A percentile compares a stretch with the other conserved stretches of the same genome.
Evolutionary conservation across 306 rosid species (phyloP).

Genomic region (Dicorynia guianensis): DNA sequence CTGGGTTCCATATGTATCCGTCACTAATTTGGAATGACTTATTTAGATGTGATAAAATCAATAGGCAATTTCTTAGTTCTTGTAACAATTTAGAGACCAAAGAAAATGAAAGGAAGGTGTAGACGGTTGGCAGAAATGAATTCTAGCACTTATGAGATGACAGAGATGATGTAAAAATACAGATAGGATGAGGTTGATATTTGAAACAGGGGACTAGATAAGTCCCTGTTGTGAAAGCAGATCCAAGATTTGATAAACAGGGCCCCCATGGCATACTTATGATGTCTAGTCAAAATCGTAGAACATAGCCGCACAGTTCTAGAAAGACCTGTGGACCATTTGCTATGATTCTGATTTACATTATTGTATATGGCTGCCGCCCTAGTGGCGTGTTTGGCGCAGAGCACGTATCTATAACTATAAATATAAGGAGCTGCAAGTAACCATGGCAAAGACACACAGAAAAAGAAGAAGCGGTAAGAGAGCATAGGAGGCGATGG

Average conservation of each 20-base stretch:
- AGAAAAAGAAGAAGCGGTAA: background rate
- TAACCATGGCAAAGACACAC: background rate
- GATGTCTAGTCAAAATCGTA: background rate
- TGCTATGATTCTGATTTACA: conserved; percentile 35
- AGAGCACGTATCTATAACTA: background rate
- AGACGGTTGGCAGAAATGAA: too few species aligned
- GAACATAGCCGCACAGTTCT: conserved; percentile 31
- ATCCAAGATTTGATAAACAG: background rate
- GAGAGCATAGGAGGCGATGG: conserved; percentile 48
- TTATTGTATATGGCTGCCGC: conserved; percentile 29
- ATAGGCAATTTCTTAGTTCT: background rate
- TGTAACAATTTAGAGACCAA: too few species aligned
- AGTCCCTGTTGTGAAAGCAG: conserved; percentile 21
- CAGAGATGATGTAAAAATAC: conserved; percentile 35
- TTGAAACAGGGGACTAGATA: conserved; percentile 27
- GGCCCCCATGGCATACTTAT: too few species aligned
- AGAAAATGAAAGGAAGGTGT: too few species aligned
- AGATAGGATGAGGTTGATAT: conserved; percentile 43
- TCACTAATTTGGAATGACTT: too few species aligned
- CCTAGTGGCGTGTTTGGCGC: conserved; percentile 49
- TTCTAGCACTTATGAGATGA: conserved; percentile 34
- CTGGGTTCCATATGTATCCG: too few species aligned
- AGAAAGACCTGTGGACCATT: conserved; percentile 61
- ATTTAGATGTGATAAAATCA: too few species aligned
- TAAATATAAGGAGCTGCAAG: conserved; percentile 24